Percentiles rank a stretch among this genome's conserved stretches.
phyloP scores from a whole-genome alignment of 2,329 filamentous ascomycete species.

The Venturia effusa region DNA sequence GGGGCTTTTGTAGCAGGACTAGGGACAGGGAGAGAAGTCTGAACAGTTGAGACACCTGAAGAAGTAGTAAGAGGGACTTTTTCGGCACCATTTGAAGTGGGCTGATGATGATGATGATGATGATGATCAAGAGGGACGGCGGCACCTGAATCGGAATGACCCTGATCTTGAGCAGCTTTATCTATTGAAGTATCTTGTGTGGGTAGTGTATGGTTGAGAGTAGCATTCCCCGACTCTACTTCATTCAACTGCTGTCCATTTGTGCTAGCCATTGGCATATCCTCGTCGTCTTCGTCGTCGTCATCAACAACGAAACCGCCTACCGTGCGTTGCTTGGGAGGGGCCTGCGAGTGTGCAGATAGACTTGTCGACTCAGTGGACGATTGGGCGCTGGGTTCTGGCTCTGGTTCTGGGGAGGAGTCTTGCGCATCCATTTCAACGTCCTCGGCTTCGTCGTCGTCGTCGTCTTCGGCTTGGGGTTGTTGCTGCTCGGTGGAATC shows the following conservation, averaged over 20 bases:
- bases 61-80: slow-evolving; percentile 13
- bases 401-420: neutral
- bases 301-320: slow-evolving; percentile 55
- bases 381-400: neutral
- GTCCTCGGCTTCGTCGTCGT: neutral
- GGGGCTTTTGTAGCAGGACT: slow-evolving; percentile 20
- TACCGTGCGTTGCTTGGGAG: slow-evolving; percentile 32
- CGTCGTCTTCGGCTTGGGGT: neutral
- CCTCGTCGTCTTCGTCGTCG: slow-evolving; percentile 48
- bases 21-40: slow-evolving; percentile 19
- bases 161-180: slow-evolving; percentile 43
- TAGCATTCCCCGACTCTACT: slow-evolving; percentile 18
- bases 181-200: slow-evolving; percentile 48
- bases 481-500: neutral
- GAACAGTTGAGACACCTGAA: slow-evolving; percentile 18
- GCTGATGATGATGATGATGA: too few species aligned
- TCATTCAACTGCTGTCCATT: slow-evolving; percentile 30
- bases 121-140: slow-evolving; percentile 35
- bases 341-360: neutral
- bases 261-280: slow-evolving; percentile 31
- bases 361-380: neutral
- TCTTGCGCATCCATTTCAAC: neutral
- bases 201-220: slow-evolving; percentile 41
- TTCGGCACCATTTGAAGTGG: slow-evolving; percentile 14
- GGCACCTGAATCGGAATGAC: slow-evolving; percentile 39